Evolutionary conservation across 805 yeast species (phyloP), one percentile per base, ranked within the genome.

Genomic region (Nakazawaea populi): DNA sequence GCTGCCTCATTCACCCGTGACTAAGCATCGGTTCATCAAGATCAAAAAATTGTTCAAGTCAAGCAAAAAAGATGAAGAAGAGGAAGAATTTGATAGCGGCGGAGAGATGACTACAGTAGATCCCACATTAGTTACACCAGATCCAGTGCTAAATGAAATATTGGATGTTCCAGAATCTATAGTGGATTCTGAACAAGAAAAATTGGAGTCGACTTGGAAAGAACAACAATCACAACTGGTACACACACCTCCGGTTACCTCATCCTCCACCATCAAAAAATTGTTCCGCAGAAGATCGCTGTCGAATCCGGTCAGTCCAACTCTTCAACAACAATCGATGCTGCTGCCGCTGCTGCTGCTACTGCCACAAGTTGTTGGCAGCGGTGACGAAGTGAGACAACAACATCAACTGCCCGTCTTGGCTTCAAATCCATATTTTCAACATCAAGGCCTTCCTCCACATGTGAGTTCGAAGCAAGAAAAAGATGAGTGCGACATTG

Each of bases 401-500:
- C 11, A 31, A 6, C 14, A 36, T 8, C 48, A 48, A 36, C 18
- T 12, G 10, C 44, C 46, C 5, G 56, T 57, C 7, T 45, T 49
- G 6, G 44, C 44, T n/a, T 65, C 71, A 12, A 79, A 74, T 59
- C 76, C 79, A 28, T 80, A 80, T 60, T 80, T 80, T 62, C 76
- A 74, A 5, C 79, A 76, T 57, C 85, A 80, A 56, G 85, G 85
- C 1, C 60, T 76, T 8, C 84, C 85, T 4, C 82, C 81, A 3
- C 85, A 80, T 56, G 49, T 47, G 24, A 52, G 53, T 27, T 47
- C 37, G 9, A 44, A 18, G 24, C 24, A 51, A 35, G 40, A 36
- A 5, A 31, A 56, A 10, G 56, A 53, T 12, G 67, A 63, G 45
- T 60, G 60, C 48, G 67, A 63, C 39, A 52, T 63, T 32, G 55